Evolutionary conservation across 179 eudicot genomes (phyloP), one percentile per base, ranked within the genome.

Genomic region (Drosera spatulata): DNA sequence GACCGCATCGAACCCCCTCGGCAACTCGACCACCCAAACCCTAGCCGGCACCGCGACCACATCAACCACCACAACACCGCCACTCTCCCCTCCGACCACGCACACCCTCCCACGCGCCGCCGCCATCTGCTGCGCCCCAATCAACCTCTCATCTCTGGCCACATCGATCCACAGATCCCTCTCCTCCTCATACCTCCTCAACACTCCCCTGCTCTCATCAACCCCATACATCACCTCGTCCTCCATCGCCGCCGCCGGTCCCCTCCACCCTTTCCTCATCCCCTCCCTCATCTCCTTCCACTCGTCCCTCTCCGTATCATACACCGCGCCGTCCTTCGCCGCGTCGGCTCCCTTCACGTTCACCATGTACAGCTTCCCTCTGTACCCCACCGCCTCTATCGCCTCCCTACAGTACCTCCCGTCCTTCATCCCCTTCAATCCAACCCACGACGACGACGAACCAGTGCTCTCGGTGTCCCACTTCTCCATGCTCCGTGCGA

Each of bases 211-310:
- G 0, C 61, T 22, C 45, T 69, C 73, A 39, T 83, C 83, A 58
- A 83, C 83, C 53, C 58, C 60, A 56, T 58, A 83, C 0, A 83
- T 63, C 13, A 22, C 63, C 50, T 75, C 70, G 62, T 83, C 88
- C 6, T 68, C 78, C 83, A 83, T 73, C 3, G 85, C 54, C 6
- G 85, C 88, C 13, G 73, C 85, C 14, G 85, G 85, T 0, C 88
- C 88, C 12, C 69, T 55, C 88, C 88, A 83, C 50, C 88, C 88
- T 1, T n/a, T 49, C 1, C 73, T 15, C 88, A 83, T 83, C 46
- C 80, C 81, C 7, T 49, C 77, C 51, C 68, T 65, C 85, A 83
- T 83, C 37, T 80, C 78, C 37, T 2, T 37, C 81, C 83, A 80
- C 44, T 41, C 9, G 53, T 77, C 78, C 0, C 10, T 53, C 7